phyloP scores from a whole-genome alignment of 1,139 yeast genomes.

The Taphrina flavorubra region DNA sequence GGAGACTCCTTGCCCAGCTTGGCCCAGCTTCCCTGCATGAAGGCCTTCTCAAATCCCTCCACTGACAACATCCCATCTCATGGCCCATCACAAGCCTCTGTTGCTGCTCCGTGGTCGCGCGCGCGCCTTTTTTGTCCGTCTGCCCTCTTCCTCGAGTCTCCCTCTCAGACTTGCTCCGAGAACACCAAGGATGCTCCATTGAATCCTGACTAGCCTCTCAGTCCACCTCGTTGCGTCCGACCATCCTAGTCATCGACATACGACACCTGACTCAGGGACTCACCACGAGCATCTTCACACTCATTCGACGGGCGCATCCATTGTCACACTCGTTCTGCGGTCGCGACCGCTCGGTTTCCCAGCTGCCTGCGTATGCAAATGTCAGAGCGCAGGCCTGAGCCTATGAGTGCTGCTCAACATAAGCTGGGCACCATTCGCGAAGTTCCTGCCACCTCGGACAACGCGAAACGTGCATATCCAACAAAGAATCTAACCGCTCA shows the following conservation, averaged over 20 bases:
- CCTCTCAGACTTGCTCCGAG: not conserved
- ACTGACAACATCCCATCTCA: not conserved
- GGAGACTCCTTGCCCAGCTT: too few relatives aligned
- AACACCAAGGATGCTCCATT: too few relatives aligned
- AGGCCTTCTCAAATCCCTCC: not conserved
- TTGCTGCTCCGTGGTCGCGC: not conserved
- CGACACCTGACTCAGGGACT: too few relatives aligned
- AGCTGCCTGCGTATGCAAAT: not conserved
- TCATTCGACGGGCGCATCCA: not conserved
- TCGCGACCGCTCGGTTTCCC: not conserved
- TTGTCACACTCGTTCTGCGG: not conserved
- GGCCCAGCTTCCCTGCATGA: not conserved
- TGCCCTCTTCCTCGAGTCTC: not conserved
- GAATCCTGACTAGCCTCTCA: too few relatives aligned
- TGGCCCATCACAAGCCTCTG: conserved; percentile 15
- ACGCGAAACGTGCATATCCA: not conserved
- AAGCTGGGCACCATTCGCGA: conserved; percentile 1
- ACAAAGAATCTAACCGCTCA: not conserved
- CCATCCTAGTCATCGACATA: too few relatives aligned
- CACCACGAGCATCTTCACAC: too few relatives aligned
- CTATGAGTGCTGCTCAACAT: not conserved
- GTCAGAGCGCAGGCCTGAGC: conserved; percentile 9
- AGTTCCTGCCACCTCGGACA: not conserved
- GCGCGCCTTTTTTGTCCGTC: too few relatives aligned
- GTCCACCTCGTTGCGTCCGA: too few relatives aligned